Conservation (phyloP, 2,329 filamentous ascomycete species). For the Emergomyces pasteurianus region DNA sequence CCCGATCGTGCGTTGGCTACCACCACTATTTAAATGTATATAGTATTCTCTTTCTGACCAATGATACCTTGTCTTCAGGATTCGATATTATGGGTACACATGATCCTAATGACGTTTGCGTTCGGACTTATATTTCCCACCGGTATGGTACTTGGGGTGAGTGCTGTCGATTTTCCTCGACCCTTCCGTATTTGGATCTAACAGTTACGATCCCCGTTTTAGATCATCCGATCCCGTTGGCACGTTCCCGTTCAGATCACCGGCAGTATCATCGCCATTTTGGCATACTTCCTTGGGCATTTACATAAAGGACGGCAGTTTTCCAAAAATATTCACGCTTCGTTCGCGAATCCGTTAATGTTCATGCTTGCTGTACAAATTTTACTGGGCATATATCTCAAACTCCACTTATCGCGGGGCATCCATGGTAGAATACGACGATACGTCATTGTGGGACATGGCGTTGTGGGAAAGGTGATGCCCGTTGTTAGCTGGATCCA, state of each 20-base stretch:
- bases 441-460: constrained; percentile 60
- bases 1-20: constrained; percentile 50
- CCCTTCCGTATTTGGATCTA: not conserved
- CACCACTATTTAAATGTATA: constrained; percentile 11
- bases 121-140: constrained; percentile 89
- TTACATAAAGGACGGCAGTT: constrained; percentile 84
- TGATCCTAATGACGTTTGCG: constrained; percentile 71
- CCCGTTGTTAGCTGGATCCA: constrained; percentile 82
- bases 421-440: constrained; percentile 67
- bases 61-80: constrained; percentile 39
- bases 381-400: constrained; percentile 72
- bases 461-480: constrained; percentile 74
- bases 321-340: constrained; percentile 63
- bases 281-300: constrained; percentile 87
- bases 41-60: not conserved
- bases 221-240: constrained; percentile 86
- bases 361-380: constrained; percentile 67
- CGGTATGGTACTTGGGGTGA: constrained; percentile 88
- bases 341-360: constrained; percentile 71
- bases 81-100: constrained; percentile 83
- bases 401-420: constrained; percentile 75
- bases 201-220: constrained; percentile 5
- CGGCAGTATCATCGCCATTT: constrained; percentile 61
- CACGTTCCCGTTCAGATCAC: constrained; percentile 80
- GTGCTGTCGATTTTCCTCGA: constrained; percentile 20